A percentile compares a stretch with the other conserved stretches of the same genome.
These are phyloP conservation scores for Byssothecium circinans DNA, from an alignment of 2,329 filamentous ascomycete genomes.

Conservation along the genomic window DNA sequence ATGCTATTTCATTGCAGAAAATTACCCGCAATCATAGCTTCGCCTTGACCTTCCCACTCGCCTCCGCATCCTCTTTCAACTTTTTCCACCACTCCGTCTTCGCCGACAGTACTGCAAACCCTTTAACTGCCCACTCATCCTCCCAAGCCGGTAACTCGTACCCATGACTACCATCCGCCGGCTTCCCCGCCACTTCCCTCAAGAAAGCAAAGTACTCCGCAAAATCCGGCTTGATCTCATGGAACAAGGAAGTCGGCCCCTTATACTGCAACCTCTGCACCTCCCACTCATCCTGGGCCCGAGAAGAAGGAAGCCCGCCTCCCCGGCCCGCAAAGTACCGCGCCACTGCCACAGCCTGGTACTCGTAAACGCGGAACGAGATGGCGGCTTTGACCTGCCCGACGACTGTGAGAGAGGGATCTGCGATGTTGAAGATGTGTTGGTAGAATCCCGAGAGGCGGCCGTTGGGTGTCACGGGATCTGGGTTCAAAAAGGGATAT, in stretches of 20 bases:
- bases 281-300: constrained; percentile 12
- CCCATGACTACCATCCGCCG: constrained; percentile 8
- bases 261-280: constrained; percentile 6
- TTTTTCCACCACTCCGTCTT: constrained; percentile 12
- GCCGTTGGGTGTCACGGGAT: constrained; percentile 8
- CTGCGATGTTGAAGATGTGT: constrained; percentile 16
- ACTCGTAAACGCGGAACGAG: constrained; percentile 18
- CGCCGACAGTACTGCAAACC: constrained; percentile 11
- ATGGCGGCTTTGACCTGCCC: constrained; percentile 13
- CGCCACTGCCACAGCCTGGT: constrained; percentile 19
- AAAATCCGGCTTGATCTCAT: constrained; percentile 17
- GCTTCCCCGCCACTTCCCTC: constrained; percentile 11
- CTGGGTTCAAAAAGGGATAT: constrained; percentile 11
- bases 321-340: constrained; percentile 12
- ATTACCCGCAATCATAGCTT: constrained; percentile 2
- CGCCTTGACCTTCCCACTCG: constrained; percentile 1
- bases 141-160: constrained; percentile 14
- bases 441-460: constrained; percentile 14
- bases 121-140: constrained; percentile 13
- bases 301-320: constrained; percentile 5
- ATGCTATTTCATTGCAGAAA: not conserved
- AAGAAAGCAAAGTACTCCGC: constrained; percentile 14
- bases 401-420: constrained; percentile 12
- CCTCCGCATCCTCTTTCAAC: constrained; percentile 2
- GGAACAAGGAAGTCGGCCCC: constrained; percentile 11